Conservation (phyloP, 306 rosid species). For the Malus sieversii region DNA sequence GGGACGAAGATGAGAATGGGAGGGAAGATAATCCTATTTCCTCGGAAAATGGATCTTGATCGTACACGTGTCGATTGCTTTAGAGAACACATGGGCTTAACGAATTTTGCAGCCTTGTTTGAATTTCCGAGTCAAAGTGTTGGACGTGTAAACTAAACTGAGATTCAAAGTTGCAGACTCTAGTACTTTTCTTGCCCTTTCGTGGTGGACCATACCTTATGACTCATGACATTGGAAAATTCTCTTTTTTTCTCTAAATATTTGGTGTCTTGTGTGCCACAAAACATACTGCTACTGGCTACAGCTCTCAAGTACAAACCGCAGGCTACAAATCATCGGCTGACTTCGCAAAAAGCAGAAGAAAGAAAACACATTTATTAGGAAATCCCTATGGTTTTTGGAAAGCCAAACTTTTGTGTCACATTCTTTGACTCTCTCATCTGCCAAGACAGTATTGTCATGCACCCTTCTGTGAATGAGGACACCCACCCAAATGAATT, state of each 20-base stretch:
- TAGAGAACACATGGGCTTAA: not conserved
- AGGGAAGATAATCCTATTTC: no score
- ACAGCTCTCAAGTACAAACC: not conserved
- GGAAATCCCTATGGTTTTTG: not conserved
- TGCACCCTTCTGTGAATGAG: not conserved
- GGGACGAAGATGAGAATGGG: no score
- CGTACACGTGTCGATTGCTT: not conserved
- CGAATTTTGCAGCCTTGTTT: not conserved
- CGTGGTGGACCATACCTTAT: not conserved
- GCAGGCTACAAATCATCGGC: not conserved
- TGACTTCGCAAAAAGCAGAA: not conserved
- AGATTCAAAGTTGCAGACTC: constrained; percentile 2
- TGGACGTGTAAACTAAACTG: not conserved
- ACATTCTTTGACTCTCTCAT: not conserved
- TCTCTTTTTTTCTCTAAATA: no score
- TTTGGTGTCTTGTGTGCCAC: not conserved
- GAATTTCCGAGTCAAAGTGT: constrained; percentile 22
- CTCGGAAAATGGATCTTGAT: not conserved
- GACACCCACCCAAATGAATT: not conserved
- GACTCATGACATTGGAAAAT: not conserved
- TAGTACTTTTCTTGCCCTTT: not conserved
- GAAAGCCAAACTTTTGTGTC: not conserved
- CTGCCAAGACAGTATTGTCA: not conserved
- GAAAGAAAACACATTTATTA: not conserved
- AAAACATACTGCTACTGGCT: not conserved